phyloP scores from a whole-genome alignment of 2,329 filamentous ascomycete species.

The Claviceps sp. region DNA sequence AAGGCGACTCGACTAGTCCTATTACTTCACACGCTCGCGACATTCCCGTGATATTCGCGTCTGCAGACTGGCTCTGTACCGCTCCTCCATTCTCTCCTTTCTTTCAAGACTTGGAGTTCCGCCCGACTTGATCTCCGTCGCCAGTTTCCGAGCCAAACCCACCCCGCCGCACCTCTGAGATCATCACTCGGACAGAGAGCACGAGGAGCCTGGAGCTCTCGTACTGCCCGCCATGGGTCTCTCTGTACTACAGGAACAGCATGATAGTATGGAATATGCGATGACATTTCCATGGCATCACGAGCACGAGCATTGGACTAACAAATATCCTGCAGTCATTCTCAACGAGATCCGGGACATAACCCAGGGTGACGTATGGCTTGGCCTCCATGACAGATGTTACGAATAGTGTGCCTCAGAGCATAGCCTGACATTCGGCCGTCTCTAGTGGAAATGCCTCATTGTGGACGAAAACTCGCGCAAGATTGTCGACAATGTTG shows the following conservation, averaged over 20 bases:
- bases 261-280: slow-evolving; percentile 23
- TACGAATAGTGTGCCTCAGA: neutral
- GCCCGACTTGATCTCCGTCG: neutral
- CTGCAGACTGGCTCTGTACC: slow-evolving; percentile 2
- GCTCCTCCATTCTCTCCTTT: neutral
- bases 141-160: neutral
- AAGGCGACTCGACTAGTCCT: neutral
- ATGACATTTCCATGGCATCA: neutral
- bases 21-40: neutral
- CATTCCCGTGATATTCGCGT: neutral
- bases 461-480: slow-evolving; percentile 75
- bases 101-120: neutral
- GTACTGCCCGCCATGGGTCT: slow-evolving; percentile 53
- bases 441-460: slow-evolving; percentile 80
- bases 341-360: slow-evolving; percentile 52
- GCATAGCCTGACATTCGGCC: neutral
- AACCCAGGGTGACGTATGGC: slow-evolving; percentile 64
- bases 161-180: neutral
- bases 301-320: neutral
- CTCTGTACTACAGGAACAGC: slow-evolving; percentile 76
- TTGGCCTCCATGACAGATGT: neutral
- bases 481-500: slow-evolving; percentile 78
- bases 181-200: neutral
- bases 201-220: slow-evolving; percentile 7
- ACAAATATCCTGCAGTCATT: slow-evolving; percentile 16